phyloP scores from a whole-genome alignment of 257 asterid species.

The Fraxinus excelsior region DNA sequence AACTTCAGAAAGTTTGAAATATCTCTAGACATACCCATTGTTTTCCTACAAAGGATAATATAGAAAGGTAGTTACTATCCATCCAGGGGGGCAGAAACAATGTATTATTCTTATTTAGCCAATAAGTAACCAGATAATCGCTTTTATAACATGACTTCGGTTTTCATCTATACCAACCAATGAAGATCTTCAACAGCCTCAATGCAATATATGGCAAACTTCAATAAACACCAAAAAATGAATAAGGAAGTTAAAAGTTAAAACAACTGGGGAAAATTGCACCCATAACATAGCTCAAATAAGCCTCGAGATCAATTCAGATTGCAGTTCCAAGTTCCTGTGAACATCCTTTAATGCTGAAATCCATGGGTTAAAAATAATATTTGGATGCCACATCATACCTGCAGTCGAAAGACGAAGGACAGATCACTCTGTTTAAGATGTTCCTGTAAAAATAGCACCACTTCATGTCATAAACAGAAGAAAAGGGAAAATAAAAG shows the following conservation, averaged over 20 bases:
- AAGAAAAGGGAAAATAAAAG: not conserved
- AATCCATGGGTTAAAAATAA: not conserved
- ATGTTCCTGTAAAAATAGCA: conserved; percentile 74
- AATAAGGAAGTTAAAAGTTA: conserved; percentile 1
- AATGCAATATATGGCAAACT: not conserved
- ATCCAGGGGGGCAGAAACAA: not conserved
- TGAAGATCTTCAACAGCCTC: conserved; percentile 9
- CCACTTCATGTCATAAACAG: conserved; percentile 23
- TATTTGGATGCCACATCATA: conserved; percentile 27
- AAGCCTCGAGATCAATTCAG: not conserved
- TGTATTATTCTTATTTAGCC: not conserved
- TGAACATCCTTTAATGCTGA: not conserved
- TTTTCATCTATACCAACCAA: not conserved
- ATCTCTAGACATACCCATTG: not conserved
- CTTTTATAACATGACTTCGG: conserved; percentile 11
- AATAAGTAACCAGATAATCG: not conserved
- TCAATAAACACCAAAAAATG: not conserved
- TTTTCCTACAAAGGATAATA: not conserved
- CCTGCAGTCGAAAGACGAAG: conserved; percentile 98
- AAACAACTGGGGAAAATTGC: not conserved
- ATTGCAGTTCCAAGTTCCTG: not conserved
- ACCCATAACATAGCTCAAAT: no score
- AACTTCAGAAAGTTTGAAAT: not conserved
- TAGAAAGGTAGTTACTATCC: not conserved
- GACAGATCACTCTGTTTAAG: conserved; percentile 95